A percentile compares a stretch with the other conserved stretches of the same genome.
Evolutionary conservation across 2,329 filamentous ascomycete species (phyloP).

Genomic region (Dactylellina sp.): DNA sequence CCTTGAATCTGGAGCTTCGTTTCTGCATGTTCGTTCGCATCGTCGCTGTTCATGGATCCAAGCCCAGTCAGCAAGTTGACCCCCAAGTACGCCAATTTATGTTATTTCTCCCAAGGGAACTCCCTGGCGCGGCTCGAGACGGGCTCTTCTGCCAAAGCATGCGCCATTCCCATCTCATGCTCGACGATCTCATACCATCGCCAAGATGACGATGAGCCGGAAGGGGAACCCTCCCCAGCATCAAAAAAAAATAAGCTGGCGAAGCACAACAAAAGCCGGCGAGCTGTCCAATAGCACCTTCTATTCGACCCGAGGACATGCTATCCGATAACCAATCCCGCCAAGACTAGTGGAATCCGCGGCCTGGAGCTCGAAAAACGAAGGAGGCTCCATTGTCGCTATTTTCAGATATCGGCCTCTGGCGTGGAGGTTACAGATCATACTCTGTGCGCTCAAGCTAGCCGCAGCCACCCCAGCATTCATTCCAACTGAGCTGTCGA

Average conservation of each 20-base stretch:
- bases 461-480: slow-evolving; percentile 10
- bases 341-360: slow-evolving; percentile 21
- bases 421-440: slow-evolving; percentile 35
- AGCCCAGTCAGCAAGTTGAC: slow-evolving; percentile 50
- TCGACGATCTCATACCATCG: slow-evolving; percentile 20
- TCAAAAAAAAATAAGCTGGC: slow-evolving; percentile 18
- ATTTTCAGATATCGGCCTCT: slow-evolving; percentile 50
- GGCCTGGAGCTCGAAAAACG: slow-evolving; percentile 32
- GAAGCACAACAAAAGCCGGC: slow-evolving; percentile 14
- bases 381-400: slow-evolving; percentile 44
- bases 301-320: too few species aligned
- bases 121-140: slow-evolving; percentile 37
- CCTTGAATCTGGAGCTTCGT: slow-evolving; percentile 1
- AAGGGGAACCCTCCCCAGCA: slow-evolving; percentile 33
- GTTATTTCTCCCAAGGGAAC: slow-evolving; percentile 19
- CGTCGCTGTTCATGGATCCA: slow-evolving; percentile 45
- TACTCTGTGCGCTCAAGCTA: slow-evolving; percentile 20
- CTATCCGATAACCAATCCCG: slow-evolving; percentile 39
- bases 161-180: slow-evolving; percentile 27
- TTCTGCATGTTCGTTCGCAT: slow-evolving; percentile 45
- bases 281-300: neutral
- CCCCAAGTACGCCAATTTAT: slow-evolving; percentile 17
- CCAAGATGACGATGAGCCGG: slow-evolving; percentile 21
- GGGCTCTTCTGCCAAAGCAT: slow-evolving; percentile 26
- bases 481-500: slow-evolving; percentile 7